phyloP scores from a whole-genome alignment of 2,329 filamentous ascomycete genomes.

The Aspergillaceae sp. region DNA sequence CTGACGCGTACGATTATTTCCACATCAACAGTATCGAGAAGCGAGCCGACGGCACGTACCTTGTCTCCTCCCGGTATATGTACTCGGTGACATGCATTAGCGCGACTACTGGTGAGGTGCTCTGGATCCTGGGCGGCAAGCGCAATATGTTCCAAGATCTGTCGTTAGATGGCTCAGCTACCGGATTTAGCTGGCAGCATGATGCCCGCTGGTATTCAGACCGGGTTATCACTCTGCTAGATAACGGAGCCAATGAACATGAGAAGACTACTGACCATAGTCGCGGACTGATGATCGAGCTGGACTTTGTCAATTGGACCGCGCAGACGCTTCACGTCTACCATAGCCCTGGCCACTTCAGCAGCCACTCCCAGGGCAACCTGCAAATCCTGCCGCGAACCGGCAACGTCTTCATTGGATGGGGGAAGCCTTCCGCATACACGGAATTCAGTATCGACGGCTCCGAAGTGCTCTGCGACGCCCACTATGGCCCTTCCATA shows the following conservation, averaged over 20 bases:
- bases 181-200: conserved; percentile 21
- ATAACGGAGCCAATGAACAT: conserved; percentile 18
- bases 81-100: conserved; percentile 25
- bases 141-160: conserved; percentile 19
- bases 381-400: conserved; percentile 11
- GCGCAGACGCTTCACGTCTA: conserved; percentile 26
- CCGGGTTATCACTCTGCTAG: conserved; percentile 16
- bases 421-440: conserved; percentile 43
- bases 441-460: conserved; percentile 36
- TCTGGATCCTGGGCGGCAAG: conserved; percentile 22
- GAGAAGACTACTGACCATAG: conserved; percentile 8
- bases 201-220: conserved; percentile 21
- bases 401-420: conserved; percentile 43
- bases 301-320: conserved; percentile 42
- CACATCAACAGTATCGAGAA: conserved; percentile 49
- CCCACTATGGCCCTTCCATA: conserved; percentile 37
- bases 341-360: conserved; percentile 8
- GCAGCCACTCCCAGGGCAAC: conserved; percentile 8
- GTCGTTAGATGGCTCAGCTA: conserved; percentile 13
- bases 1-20: conserved; percentile 46
- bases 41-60: conserved; percentile 35
- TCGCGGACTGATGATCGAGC: conserved; percentile 15
- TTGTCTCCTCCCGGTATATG: conserved; percentile 35
- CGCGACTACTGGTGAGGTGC: conserved; percentile 11
- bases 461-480: conserved; percentile 15